Base-by-base conservation (phyloP, 805 yeast species). In the Pichia phayaonensis region DNA sequence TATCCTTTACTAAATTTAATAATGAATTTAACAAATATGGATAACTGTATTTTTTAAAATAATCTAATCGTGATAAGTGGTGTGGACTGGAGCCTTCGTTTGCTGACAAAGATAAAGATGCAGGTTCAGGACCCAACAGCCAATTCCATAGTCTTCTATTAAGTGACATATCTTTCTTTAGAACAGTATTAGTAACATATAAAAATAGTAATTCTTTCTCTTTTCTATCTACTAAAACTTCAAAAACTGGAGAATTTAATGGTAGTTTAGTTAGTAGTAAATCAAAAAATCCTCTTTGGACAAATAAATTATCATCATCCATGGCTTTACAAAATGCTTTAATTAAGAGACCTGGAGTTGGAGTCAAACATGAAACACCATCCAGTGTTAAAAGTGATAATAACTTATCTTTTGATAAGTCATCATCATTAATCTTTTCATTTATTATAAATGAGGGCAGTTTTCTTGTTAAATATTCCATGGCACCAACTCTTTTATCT, bases 61-160 rank as follows among this genome's bases (percentile, higher is more conserved):
- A 90, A 31, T 73, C 73, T 6, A 76, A 64, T 50, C 81, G 65
- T 8, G 71, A 54, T 23, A 66, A 52, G 20, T 44, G 48, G 38
- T 20, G 24, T 20, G 48, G 53, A 4, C 47, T 34, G 1, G 49
- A 40, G 15, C 27, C 48, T 10, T 56, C 61, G 2, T 15, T 5
- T 3, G 54, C 11, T 8, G 38, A 34, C n/a, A 34, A 34, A 34
- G 38, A 16, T 34, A 34, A 34, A 34, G 38, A 16, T 6, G 38
- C 18, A 5, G 38, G 21, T n/a, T 49, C 54, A 1, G 96, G 94
- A 0, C 98, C 97, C 27, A 92, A 66, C 8, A 94, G 69, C 95
- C 97, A 94, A 52, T 77, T 83, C 97, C 98, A 90, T 21, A 94
- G 73, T 59, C 99, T 76, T 66, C 99, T 76, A 65, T 94, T 94